Conservation (phyloP, 78 protist species). For the Dictyostelium capitatum region DNA sequence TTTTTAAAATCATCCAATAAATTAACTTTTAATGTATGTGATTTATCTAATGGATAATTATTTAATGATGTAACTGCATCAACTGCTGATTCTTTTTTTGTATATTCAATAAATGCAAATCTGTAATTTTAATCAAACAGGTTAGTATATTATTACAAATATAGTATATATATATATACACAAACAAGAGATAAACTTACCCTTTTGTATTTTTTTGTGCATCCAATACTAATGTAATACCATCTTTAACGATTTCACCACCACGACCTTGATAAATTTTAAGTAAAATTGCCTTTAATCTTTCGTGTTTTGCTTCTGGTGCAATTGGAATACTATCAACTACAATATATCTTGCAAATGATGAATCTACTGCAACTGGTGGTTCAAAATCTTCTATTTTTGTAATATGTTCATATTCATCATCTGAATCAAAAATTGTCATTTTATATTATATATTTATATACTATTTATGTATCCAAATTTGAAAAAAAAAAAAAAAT, state of each 20-base stretch:
- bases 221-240: constrained; percentile 17
- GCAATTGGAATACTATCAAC: constrained; percentile 66
- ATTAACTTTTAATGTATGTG: constrained; percentile 43
- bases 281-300: constrained; percentile 22
- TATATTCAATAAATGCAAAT: constrained; percentile 69
- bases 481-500: neutral
- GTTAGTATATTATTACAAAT: neutral
- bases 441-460: neutral
- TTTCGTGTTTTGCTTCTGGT: constrained; percentile 47
- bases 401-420: constrained; percentile 25
- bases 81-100: constrained; percentile 44
- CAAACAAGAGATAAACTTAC: constrained; percentile 17
- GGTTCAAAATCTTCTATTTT: constrained; percentile 55
- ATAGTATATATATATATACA: no score
- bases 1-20: constrained; percentile 62
- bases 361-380: constrained; percentile 61
- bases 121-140: constrained; percentile 24
- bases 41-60: constrained; percentile 34
- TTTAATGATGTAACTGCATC: constrained; percentile 22
- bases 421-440: neutral
- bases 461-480: neutral
- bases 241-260: constrained; percentile 7
- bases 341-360: constrained; percentile 39
- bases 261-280: neutral
- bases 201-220: constrained; percentile 40